Evolutionary conservation across 805 yeast genomes (phyloP).

Genomic region (Lachancea sp.): DNA sequence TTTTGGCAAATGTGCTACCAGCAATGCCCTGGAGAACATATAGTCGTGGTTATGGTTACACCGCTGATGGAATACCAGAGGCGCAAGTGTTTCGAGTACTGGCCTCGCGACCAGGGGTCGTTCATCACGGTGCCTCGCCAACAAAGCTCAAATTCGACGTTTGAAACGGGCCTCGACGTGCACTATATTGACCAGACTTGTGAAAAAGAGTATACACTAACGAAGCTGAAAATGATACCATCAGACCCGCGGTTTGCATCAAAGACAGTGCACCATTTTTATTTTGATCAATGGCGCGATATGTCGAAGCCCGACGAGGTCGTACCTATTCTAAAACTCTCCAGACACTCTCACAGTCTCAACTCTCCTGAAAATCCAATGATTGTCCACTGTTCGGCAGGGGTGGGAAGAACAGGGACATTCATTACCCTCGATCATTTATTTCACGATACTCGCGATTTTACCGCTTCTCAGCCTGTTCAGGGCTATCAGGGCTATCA

Average conservation of each 20-base stretch:
- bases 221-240: slow-evolving; percentile 21
- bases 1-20: slow-evolving; percentile 84
- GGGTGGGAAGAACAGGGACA: slow-evolving; percentile 95
- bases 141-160: slow-evolving; percentile 24
- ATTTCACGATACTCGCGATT: slow-evolving; percentile 27
- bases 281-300: slow-evolving; percentile 78
- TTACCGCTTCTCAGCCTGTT: slow-evolving; percentile 9
- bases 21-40: slow-evolving; percentile 49
- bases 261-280: slow-evolving; percentile 51
- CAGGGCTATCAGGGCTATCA: slow-evolving; percentile 19
- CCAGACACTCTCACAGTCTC: slow-evolving; percentile 27
- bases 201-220: slow-evolving; percentile 21
- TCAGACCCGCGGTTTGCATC: slow-evolving; percentile 35
- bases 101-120: slow-evolving; percentile 41
- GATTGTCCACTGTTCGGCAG: slow-evolving; percentile 92
- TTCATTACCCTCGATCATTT: slow-evolving; percentile 48
- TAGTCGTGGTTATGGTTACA: slow-evolving; percentile 66
- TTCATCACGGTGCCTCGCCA: slow-evolving; percentile 10
- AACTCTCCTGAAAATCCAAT: slow-evolving; percentile 41
- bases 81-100: slow-evolving; percentile 74
- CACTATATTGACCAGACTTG: slow-evolving; percentile 19
- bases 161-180: slow-evolving; percentile 18
- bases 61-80: slow-evolving; percentile 64
- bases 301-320: slow-evolving; percentile 53
- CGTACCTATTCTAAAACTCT: slow-evolving; percentile 30